Base-by-base conservation (phyloP, 2,329 filamentous ascomycete genomes). In the Simplicillium aogashimaense region DNA sequence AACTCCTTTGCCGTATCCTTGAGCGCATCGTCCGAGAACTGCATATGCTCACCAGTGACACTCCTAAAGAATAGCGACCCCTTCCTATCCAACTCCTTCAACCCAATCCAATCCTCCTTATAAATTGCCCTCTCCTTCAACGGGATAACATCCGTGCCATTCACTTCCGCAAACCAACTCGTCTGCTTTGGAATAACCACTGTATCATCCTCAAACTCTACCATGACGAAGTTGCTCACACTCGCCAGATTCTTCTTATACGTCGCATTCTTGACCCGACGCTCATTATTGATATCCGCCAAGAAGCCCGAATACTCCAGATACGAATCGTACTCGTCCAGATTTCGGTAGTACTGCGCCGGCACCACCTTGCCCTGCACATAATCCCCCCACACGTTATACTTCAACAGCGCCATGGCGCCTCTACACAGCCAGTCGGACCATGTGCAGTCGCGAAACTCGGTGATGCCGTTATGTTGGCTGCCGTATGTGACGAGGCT, bases 261-360 rank as follows among this genome's bases (percentile, higher is more conserved):
- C 11, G 65, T 71, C 29, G 62, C 53, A 53, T 88, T 95, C 74
- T 94, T 94, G 40, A 66, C 45, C 37, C 49, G 47, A 10, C 89
- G 74, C 73, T 98, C 92, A 59, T 97, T 97, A 64, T 98, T 98
- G 64, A 97, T 82, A 56, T 97, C 90, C 9, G 90, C 92, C 8
- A 98, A 69, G 61, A 94, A 95, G 58, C 89, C 90, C 52, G 85
- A 92, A 56, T 78, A 59, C 49, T 81, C 76, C 15, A 97, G 74
- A 57, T 97, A 98, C 25, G 70, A 63, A 1, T 79, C 75, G 59
- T 87, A 62, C 43, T 67, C 59, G 16, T 35, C 36, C 45, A 76
- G 75, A 48, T 89, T 77, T 39, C 90, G 83, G 69, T 83, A 97
- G 67, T 98, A 98, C 67, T 98, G 92, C 28, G 92, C 90, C 1